These are phyloP conservation scores for Odontarrhena argentea DNA, from an alignment of 345 rosid genomes.

Conservation along the genomic window DNA sequence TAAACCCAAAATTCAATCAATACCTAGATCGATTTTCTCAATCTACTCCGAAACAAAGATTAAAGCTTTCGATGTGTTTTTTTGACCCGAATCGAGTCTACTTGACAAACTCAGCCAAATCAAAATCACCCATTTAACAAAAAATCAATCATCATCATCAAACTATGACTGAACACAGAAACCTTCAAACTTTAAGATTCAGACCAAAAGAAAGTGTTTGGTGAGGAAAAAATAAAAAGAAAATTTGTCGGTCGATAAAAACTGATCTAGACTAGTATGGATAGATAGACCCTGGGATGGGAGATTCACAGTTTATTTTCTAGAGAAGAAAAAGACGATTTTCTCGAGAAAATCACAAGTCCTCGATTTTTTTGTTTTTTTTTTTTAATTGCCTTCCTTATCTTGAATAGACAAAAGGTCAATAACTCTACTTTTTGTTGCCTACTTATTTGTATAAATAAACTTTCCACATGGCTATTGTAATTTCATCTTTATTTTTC, in stretches of 20 bases:
- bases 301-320: slow-evolving; percentile 1
- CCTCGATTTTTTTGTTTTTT: neutral
- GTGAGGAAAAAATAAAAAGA: neutral
- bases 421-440: slow-evolving; percentile 30
- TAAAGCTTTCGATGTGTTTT: slow-evolving; percentile 3
- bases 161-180: slow-evolving; percentile 1
- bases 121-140: slow-evolving; percentile 7
- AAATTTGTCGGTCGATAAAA: slow-evolving; percentile 3
- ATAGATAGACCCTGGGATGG: slow-evolving; percentile 7
- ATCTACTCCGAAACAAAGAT: neutral
- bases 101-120: slow-evolving; percentile 32
- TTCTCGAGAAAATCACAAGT: slow-evolving; percentile 8
- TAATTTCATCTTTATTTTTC: neutral
- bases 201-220: neutral
- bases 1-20: neutral
- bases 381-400: slow-evolving; percentile 12
- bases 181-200: slow-evolving; percentile 10
- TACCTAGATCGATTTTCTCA: slow-evolving; percentile 16
- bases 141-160: slow-evolving; percentile 19
- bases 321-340: neutral
- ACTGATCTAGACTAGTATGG: slow-evolving; percentile 21
- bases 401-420: slow-evolving; percentile 31
- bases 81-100: slow-evolving; percentile 19
- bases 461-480: slow-evolving; percentile 16
- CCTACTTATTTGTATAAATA: slow-evolving; percentile 26